Evolutionary conservation across 2,329 filamentous ascomycete genomes (phyloP), one percentile per base, ranked within the genome.

Genomic region (Fonsecaea pedrosoi): DNA sequence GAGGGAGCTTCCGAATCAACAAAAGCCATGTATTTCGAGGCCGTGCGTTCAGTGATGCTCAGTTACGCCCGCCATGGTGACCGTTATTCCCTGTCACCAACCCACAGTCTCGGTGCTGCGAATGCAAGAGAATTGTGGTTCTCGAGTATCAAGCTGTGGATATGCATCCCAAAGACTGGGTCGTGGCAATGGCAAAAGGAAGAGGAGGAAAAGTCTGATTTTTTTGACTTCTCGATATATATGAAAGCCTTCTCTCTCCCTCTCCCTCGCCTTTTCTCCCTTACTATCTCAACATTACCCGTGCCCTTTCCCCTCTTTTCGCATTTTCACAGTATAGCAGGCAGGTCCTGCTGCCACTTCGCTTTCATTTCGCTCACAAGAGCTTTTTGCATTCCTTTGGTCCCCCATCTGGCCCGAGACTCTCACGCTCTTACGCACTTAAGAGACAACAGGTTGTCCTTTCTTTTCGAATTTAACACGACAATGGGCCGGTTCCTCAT

Each of bases 41-140:
- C 48, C 54, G 59, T 61, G 59, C 48, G 40, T 25, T 30, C 38
- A 12, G 32, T 18, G 50, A 57, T 61, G 2, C 12, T 38, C 48
- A 15, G 9, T 35, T 25, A 54, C 13, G 37, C 25, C 18, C 37
- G 13, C 15, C n/a, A 62, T 34, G 32, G 25, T 45, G 59, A 15
- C 6, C n/a, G 38, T 15, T 34, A 15, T 55, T 38, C 42, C 25
- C 56, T 60, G 37, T 48, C 45, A 32, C 38, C 57, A 34, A 30
- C 21, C 40, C 57, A 60, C 57, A 50, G 32, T 8, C 42, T 59
- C 55, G 55, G 60, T 48, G 66, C 45, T 55, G 9, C 18, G 54
- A 42, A n/a, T 42, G 66, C 62, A 62, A 66, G 64, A 65, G 60
- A 69, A 69, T 64, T 60, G 64, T 67, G 67, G 64, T 62, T 38